A percentile compares a stretch with the other conserved stretches of the same genome.
These are phyloP conservation scores for Plasmodium ovale DNA, from an alignment of 169 alveolate species.

Conservation along the genomic window DNA sequence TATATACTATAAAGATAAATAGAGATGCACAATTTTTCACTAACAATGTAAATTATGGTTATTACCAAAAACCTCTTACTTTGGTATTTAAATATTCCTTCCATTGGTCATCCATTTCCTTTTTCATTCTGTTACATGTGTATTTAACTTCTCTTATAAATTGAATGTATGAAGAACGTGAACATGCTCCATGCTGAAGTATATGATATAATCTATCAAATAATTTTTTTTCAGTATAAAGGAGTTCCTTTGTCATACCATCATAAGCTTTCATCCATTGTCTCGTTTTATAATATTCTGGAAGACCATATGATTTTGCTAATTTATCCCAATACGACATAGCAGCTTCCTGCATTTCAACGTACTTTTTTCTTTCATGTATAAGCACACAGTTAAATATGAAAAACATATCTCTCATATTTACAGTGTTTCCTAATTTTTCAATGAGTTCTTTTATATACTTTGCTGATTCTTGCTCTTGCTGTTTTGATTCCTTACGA, in stretches of 20 bases:
- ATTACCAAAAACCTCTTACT: conserved; percentile 6
- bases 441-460: conserved; percentile 5
- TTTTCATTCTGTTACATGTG: background rate
- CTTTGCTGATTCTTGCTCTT: background rate
- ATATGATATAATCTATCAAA: background rate
- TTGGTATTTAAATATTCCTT: background rate
- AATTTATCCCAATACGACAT: conserved; percentile 3
- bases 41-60: background rate
- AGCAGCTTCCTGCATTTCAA: conserved; percentile 1
- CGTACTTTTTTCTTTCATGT: conserved; percentile 5
- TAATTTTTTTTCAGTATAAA: conserved; percentile 2
- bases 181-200: conserved; percentile 18
- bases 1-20: no score
- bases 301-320: conserved; percentile 11
- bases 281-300: background rate
- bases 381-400: conserved; percentile 10
- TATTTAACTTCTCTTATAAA: conserved; percentile 8
- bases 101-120: conserved; percentile 6
- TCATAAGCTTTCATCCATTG: conserved; percentile 28
- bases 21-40: no score
- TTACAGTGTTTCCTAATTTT: conserved; percentile 10
- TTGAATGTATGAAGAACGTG: background rate
- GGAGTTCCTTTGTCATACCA: conserved; percentile 14
- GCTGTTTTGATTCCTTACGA: background rate
- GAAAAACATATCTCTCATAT: background rate